Evolutionary conservation across 2,329 filamentous ascomycete genomes (phyloP), one percentile per base, ranked within the genome.

Genomic region (Zymoseptoria passerinii): DNA sequence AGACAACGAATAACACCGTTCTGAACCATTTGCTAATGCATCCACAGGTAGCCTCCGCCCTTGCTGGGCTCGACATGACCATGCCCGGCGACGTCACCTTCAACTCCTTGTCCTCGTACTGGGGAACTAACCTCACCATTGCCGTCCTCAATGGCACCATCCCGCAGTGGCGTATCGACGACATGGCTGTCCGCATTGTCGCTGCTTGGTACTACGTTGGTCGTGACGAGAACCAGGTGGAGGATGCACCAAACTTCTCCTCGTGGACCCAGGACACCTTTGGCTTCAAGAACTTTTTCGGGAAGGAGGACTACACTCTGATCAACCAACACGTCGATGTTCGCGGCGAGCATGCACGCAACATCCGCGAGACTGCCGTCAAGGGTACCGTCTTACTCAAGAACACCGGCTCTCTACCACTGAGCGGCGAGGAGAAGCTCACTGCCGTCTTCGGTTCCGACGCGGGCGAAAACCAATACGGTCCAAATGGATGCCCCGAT

Each of bases 341-440:
- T n/a, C 89, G 86, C 56, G 81, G 75, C 49, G 80, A 92, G 57
- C 92, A 96, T 71, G 85, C 78, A 51, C 70, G 75, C 20, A 75
- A 90, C 54, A 92, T 95, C 62, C 86, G 91, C 35, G 82, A 90
- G 64, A 81, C 89, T 55, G 91, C 83, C 13, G 86, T 88, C 54
- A 88, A 89, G 72, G 90, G 89, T 16, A 91, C 87, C 2, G 91
- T 99, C 6, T 78, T 99, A 9, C 79, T 99, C 63, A 99, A 97
- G 81, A 96, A 97, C 74, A 78, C 79, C 3, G 85, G 85, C 13
- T 80, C 80, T 1, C 78, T 97, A 29, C 92, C 92, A 0, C 79
- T 96, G n/a, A 85, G 83, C 59, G 74, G 80, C 23, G 84, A 85
- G 70, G 89, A 92, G 65, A 86, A 83, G 68, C 88, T 89, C 67